These are phyloP conservation scores for Globisporangium spiculum DNA, from an alignment of 352 stramenopile species.

Conservation along the genomic window DNA sequence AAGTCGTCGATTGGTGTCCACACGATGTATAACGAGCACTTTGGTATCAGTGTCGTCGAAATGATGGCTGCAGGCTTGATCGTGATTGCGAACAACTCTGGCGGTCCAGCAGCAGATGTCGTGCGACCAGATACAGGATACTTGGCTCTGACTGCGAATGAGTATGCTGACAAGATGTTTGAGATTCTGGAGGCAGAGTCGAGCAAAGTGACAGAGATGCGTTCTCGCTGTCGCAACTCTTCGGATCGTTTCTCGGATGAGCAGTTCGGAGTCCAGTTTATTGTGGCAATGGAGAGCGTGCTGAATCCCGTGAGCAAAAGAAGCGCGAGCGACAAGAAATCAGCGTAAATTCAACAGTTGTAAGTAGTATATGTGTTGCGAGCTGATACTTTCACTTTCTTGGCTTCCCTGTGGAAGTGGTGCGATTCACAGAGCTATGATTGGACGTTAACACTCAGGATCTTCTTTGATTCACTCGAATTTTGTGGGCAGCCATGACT, in stretches of 20 bases:
- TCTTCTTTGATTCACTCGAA: background rate
- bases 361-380: background rate
- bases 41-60: slow-evolving; percentile 99
- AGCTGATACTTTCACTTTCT: background rate
- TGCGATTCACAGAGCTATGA: background rate
- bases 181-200: slow-evolving; percentile 42
- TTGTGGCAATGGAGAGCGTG: slow-evolving; percentile 39
- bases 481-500: background rate
- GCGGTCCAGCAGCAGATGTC: slow-evolving; percentile 94
- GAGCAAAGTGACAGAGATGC: slow-evolving; percentile 34
- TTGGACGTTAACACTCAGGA: background rate
- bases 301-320: slow-evolving; percentile 15
- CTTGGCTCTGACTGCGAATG: slow-evolving; percentile 81
- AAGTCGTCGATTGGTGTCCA: slow-evolving; percentile 94
- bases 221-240: slow-evolving; percentile 36
- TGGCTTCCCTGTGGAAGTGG: background rate
- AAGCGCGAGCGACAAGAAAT: slow-evolving; percentile 4
- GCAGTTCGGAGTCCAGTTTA: slow-evolving; percentile 63
- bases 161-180: slow-evolving; percentile 87
- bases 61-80: slow-evolving; percentile 98
- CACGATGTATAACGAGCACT: slow-evolving; percentile 99
- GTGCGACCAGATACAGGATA: slow-evolving; percentile 77
- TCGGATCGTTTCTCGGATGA: slow-evolving; percentile 73
- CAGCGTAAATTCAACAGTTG: background rate
- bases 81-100: slow-evolving; percentile 96